phyloP scores from a whole-genome alignment of 179 eudicot genomes.

The Spinacia oleracea region DNA sequence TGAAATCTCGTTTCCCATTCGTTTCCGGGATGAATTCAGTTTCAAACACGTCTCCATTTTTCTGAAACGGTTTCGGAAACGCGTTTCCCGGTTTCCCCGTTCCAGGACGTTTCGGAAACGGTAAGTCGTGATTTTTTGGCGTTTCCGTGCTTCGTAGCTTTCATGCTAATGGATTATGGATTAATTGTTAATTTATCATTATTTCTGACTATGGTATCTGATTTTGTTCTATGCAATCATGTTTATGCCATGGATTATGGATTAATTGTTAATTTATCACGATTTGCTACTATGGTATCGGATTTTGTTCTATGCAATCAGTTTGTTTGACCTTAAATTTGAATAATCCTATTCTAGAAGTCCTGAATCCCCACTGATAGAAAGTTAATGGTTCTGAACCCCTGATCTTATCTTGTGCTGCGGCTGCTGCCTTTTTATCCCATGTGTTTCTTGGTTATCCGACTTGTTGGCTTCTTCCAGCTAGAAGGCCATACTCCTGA shows the following conservation, averaged over 20 bases:
- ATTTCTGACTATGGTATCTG: background rate
- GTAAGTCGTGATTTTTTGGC: no score
- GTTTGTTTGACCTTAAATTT: background rate
- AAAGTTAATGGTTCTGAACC: background rate
- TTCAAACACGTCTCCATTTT: no score
- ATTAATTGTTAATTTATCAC: background rate
- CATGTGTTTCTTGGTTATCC: background rate
- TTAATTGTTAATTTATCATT: background rate
- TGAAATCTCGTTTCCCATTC: no score
- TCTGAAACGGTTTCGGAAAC: no score
- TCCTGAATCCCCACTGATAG: background rate
- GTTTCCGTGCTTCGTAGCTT: no score
- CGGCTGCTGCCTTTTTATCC: background rate
- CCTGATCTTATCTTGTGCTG: background rate
- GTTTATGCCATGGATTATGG: background rate
- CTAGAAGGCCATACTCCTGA: background rate
- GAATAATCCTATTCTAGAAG: background rate
- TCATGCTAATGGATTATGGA: background rate
- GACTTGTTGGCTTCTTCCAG: background rate
- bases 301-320: background rate
- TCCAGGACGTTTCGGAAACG: no score
- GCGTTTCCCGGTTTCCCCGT: no score
- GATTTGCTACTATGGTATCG: background rate
- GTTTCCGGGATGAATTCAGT: no score
- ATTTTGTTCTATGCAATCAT: background rate